phyloP scores from a whole-genome alignment of 2,329 filamentous ascomycete species.

The Stagonosporopsis vannaccii region DNA sequence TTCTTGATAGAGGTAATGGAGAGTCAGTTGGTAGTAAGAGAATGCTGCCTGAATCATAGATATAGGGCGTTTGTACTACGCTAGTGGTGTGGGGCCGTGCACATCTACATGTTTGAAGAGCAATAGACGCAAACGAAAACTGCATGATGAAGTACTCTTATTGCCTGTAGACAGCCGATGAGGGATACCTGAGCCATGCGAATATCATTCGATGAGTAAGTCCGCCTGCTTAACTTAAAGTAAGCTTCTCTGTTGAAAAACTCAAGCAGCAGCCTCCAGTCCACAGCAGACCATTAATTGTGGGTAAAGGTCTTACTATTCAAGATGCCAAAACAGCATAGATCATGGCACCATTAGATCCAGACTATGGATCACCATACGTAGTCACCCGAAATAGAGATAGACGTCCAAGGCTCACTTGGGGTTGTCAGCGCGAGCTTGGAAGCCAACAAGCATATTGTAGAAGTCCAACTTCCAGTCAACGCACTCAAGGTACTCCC shows the following conservation, averaged over 20 bases:
- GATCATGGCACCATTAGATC: too few relatives aligned
- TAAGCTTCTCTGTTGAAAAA: not conserved
- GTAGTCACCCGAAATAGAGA: not conserved
- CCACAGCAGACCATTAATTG: not conserved
- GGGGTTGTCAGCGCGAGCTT: slow-evolving; percentile 18
- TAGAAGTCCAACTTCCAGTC: slow-evolving; percentile 54
- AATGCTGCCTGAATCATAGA: not conserved
- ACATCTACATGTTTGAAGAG: not conserved
- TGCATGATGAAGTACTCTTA: not conserved
- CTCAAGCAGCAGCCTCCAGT: not conserved
- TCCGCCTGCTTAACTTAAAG: not conserved
- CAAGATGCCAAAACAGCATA: not conserved
- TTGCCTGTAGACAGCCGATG: not conserved
- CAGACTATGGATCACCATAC: too few relatives aligned
- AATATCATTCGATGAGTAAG: not conserved
- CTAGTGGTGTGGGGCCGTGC: slow-evolving; percentile 6
- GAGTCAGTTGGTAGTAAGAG: not conserved
- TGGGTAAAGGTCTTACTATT: not conserved
- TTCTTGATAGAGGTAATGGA: not conserved
- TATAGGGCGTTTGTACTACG: not conserved
- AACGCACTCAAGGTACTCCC: slow-evolving; percentile 57
- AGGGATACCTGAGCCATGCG: too few relatives aligned
- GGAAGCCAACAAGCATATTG: slow-evolving; percentile 45
- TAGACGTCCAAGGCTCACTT: not conserved
- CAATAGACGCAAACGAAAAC: not conserved